Conservation (phyloP, 2,329 filamentous ascomycete species). For the Raffaelea deltoideospora region DNA sequence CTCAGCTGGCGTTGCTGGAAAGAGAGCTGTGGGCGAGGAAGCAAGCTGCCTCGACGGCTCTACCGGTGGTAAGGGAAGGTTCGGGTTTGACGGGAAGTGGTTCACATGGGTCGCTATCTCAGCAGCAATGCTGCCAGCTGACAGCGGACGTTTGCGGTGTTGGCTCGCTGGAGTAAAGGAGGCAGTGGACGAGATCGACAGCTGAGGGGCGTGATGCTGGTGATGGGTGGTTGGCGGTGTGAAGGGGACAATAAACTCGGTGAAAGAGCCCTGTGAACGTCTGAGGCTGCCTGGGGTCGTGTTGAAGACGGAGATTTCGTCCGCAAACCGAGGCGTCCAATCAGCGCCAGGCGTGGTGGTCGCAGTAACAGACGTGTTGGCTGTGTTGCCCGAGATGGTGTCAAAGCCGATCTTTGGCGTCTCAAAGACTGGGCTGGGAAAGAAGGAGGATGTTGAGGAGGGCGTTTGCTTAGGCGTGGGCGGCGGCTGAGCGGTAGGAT, state of each 20-base stretch:
- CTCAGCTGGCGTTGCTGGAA: no score
- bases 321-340: slow-evolving; percentile 47
- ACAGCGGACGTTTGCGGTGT: slow-evolving; percentile 30
- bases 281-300: slow-evolving; percentile 44
- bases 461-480: slow-evolving; percentile 44
- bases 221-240: slow-evolving; percentile 16
- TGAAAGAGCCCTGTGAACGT: slow-evolving; percentile 27
- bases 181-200: slow-evolving; percentile 15
- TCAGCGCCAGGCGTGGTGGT: slow-evolving; percentile 13
- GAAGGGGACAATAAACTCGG: slow-evolving; percentile 23
- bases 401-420: slow-evolving; percentile 37
- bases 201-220: no score
- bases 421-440: slow-evolving; percentile 40
- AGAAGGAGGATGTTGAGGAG: slow-evolving; percentile 28
- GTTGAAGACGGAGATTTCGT: slow-evolving; percentile 52
- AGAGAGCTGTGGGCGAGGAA: no score
- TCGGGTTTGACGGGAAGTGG: slow-evolving; percentile 39
- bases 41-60: slow-evolving; percentile 41
- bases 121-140: slow-evolving; percentile 29
- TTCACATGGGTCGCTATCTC: slow-evolving; percentile 47
- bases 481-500: slow-evolving; percentile 45
- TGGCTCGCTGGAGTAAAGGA: not conserved
- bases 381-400: slow-evolving; percentile 23
- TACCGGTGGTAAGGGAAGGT: slow-evolving; percentile 40
- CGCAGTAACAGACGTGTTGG: slow-evolving; percentile 10